Evolutionary conservation across 2,329 filamentous ascomycete genomes (phyloP).

Genomic region (Pleoardoris graminearum): DNA sequence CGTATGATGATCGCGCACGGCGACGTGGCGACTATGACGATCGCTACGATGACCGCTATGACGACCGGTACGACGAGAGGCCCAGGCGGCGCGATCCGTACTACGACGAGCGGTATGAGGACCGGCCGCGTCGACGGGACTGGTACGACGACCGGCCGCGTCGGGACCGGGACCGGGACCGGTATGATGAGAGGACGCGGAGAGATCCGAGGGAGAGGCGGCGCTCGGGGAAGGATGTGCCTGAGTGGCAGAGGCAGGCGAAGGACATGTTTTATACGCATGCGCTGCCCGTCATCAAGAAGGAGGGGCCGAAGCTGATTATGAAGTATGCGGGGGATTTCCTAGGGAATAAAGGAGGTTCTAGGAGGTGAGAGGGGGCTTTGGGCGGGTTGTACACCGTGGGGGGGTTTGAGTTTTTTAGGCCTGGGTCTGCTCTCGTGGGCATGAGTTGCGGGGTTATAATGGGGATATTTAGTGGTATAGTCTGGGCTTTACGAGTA

Average conservation of each 20-base stretch:
- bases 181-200: not conserved
- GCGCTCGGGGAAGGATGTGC: constrained; percentile 9
- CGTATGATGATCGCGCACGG: constrained; percentile 8
- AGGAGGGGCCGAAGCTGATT: constrained; percentile 22
- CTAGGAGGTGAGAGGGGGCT: not conserved
- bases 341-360: constrained; percentile 15
- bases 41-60: not conserved
- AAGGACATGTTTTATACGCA: constrained; percentile 25
- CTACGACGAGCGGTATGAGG: not conserved
- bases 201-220: not conserved
- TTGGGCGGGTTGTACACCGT: no score
- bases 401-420: no score
- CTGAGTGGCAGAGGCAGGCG: constrained; percentile 24
- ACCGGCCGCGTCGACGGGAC: not conserved
- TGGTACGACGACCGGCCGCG: not conserved
- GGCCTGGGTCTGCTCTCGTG: no score
- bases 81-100: not conserved
- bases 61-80: not conserved
- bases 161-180: constrained; percentile 2
- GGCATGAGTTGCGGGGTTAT: no score
- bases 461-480: no score
- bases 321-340: constrained; percentile 20
- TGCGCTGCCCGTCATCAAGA: constrained; percentile 27
- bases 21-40: not conserved
- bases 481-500: no score